Base-by-base conservation (phyloP, 2,329 filamentous ascomycete species). In the Coniochaeta sp. region DNA sequence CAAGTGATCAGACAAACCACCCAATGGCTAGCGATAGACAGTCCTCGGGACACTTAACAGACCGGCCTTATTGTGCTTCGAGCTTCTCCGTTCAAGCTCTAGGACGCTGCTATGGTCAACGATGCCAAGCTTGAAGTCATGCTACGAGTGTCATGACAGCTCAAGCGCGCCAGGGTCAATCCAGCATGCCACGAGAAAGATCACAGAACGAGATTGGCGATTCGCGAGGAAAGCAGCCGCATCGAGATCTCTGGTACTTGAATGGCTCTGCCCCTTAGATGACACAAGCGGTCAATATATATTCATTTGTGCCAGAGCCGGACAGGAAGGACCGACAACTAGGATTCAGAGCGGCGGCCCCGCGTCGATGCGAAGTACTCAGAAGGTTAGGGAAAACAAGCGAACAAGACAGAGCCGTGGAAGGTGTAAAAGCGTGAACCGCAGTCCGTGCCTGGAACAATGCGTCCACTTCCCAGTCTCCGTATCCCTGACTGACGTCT, bases 351-450 rank as follows among this genome's bases (percentile, higher is more conserved):
- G 26, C 56, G 24, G 22, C 22, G 38, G n/a, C 17, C 34, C 36
- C 34, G 33, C 17, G 56, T 38, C 17, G 31, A 31, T 58, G 56
- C 17, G 16, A 24, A 24, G 4, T 26, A 26, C 26, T 52, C 26
- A 4, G 26, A 31, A 52, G 19, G 14, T n/a, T 31, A 24, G 12
- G n/a, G 40, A 38, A 58, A 58, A 58, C 16, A 43, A 31, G n/a
- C 12, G 22, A 28, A 17, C 24, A 11, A 31, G 24, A 3, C 28
- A 31, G 24, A 31, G 55, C 43, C 24, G 56, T 61, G 63, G 60
- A 60, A 62, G 61, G 59, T 52, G 62, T 60, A n/a, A 56, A 40
- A 40, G 17, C 16, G 38, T 40, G 38, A n/a, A 31, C 11, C 2
- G 47, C 26, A 16, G 47, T 52, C 47, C 31, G 22, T 17, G 16